Evolutionary conservation across 2,329 filamentous ascomycete species (phyloP).

Genomic region (Chaetomiaceae sp.): DNA sequence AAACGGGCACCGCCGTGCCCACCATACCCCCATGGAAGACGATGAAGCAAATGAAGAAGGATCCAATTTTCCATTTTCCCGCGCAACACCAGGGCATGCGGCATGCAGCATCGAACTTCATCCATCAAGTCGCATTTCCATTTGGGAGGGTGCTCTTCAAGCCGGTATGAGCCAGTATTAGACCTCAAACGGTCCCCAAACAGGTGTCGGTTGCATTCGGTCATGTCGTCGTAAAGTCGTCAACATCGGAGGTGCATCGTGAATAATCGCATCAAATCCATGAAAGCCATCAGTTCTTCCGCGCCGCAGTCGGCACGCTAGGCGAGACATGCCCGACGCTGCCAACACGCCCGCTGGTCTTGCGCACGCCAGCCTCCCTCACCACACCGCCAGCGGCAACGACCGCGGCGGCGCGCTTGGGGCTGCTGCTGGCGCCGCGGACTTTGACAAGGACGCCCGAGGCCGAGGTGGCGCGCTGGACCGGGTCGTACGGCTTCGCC

Average conservation of each 20-base stretch:
- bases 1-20: no score
- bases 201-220: no score
- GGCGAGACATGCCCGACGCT: conserved; percentile 42
- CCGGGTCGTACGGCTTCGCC: conserved; percentile 49
- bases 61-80: background rate
- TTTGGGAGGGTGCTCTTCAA: no score
- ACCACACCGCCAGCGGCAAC: conserved; percentile 46
- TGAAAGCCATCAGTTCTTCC: conserved; percentile 36
- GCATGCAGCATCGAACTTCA: background rate
- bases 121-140: background rate
- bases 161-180: no score
- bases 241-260: background rate
- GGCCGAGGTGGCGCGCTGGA: conserved; percentile 44
- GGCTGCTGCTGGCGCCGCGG: conserved; percentile 35
- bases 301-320: conserved; percentile 37
- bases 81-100: conserved; percentile 13
- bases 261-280: background rate
- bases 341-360: conserved; percentile 60
- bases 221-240: conserved; percentile 17
- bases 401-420: conserved; percentile 21
- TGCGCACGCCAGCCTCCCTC: conserved; percentile 49
- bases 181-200: no score
- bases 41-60: background rate
- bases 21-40: no score
- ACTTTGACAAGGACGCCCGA: conserved; percentile 58